These are phyloP conservation scores for Ilyonectria mors-panacis DNA, from an alignment of 2,329 filamentous ascomycete genomes.

Conservation along the genomic window DNA sequence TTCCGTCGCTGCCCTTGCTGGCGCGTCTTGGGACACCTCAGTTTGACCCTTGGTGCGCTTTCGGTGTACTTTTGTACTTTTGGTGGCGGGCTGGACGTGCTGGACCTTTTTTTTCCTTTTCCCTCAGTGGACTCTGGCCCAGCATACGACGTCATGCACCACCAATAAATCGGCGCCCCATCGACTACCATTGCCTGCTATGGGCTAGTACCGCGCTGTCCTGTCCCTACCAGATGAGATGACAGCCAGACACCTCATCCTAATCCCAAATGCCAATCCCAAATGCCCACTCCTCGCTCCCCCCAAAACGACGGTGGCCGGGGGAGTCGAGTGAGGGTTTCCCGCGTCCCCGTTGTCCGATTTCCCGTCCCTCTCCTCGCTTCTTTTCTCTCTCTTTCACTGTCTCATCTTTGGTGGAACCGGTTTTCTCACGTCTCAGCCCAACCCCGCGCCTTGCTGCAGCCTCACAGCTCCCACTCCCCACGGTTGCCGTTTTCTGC, in stretches of 20 bases:
- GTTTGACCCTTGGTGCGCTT: background rate
- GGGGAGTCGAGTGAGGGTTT: constrained; percentile 17
- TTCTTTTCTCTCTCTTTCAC: constrained; percentile 19
- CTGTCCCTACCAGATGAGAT: constrained; percentile 24
- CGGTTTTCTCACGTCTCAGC: constrained; percentile 3
- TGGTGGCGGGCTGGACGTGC: background rate
- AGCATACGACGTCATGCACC: constrained; percentile 5
- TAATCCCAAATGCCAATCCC: background rate
- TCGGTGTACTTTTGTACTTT: background rate
- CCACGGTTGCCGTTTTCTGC: constrained; percentile 30
- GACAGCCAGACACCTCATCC: constrained; percentile 12
- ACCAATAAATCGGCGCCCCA: constrained; percentile 19
- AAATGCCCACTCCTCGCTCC: background rate
- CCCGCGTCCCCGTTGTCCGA: constrained; percentile 6
- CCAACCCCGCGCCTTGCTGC: constrained; percentile 7
- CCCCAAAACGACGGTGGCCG: constrained; percentile 3
- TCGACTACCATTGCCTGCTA: constrained; percentile 13
- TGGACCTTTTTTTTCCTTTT: constrained; percentile 2
- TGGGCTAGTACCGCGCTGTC: constrained; percentile 19
- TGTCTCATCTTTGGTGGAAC: constrained; percentile 13
- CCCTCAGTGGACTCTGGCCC: constrained; percentile 7
- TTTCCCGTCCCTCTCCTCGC: constrained; percentile 25
- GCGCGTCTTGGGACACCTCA: background rate
- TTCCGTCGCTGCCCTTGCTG: constrained; percentile 3
- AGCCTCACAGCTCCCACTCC: constrained; percentile 5